These are phyloP conservation scores for Ceratobasidium sp. DNA, from an alignment of 1,284 basidiomycete genomes.

Conservation along the genomic window DNA sequence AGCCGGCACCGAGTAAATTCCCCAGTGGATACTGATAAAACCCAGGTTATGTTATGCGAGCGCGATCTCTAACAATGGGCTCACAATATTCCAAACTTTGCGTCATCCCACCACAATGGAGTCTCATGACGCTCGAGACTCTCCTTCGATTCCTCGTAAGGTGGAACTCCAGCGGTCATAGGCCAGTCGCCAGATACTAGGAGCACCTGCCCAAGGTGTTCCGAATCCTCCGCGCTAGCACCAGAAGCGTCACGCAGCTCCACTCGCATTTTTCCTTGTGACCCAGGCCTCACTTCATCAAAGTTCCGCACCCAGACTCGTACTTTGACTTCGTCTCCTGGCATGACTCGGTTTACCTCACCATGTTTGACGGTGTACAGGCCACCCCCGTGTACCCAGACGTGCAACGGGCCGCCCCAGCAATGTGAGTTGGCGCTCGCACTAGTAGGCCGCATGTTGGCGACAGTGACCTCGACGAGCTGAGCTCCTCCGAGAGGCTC, in stretches of 20 bases:
- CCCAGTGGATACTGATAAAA: slow-evolving; percentile 64
- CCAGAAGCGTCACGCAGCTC: slow-evolving; percentile 12
- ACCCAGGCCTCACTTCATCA: slow-evolving; percentile 12
- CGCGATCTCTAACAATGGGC: slow-evolving; percentile 45
- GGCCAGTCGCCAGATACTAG: slow-evolving; percentile 49
- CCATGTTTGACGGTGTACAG: slow-evolving; percentile 55
- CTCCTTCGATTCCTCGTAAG: slow-evolving; percentile 52
- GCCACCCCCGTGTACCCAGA: slow-evolving; percentile 46
- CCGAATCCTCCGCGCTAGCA: neutral
- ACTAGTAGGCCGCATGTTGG: slow-evolving; percentile 59
- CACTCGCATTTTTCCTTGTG: neutral
- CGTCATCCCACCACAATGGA: slow-evolving; percentile 61
- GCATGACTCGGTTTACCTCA: slow-evolving; percentile 57
- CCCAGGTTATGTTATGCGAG: neutral
- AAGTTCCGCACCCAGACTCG: slow-evolving; percentile 34
- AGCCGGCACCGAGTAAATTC: slow-evolving; percentile 60
- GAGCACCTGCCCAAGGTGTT: neutral
- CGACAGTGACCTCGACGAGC: slow-evolving; percentile 60
- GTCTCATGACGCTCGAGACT: slow-evolving; percentile 60
- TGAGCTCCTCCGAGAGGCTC: slow-evolving; percentile 50
- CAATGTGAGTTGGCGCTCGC: slow-evolving; percentile 50
- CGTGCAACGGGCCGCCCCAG: slow-evolving; percentile 45
- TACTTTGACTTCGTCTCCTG: slow-evolving; percentile 57
- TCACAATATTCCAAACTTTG: slow-evolving; percentile 68
- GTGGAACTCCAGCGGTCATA: slow-evolving; percentile 46